Percentiles rank a stretch among this genome's conserved stretches.
Conservation (phyloP, 345 rosid species). For the Moricandia moricandioides region DNA sequence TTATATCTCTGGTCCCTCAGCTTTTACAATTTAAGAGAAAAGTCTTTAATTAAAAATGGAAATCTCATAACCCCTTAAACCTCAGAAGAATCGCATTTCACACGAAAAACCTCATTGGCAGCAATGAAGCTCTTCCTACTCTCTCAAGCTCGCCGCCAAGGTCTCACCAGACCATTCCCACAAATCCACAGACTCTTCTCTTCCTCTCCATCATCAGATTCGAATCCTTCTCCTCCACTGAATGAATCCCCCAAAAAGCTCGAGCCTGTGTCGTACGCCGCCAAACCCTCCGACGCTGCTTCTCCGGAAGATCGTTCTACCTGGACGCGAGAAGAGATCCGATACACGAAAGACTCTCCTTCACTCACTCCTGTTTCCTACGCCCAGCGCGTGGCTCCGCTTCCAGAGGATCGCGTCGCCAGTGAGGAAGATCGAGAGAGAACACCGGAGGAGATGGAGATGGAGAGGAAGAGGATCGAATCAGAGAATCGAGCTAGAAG, state of each 20-base stretch:
- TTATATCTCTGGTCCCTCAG: conserved; percentile 14
- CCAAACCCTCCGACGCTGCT: conserved; percentile 38
- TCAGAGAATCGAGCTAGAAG: conserved; percentile 38
- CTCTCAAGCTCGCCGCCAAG: conserved; percentile 52
- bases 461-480: conserved; percentile 45
- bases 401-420: conserved; percentile 63
- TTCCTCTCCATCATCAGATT: conserved; percentile 34
- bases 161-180: conserved; percentile 34
- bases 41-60: not conserved
- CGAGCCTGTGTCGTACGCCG: conserved; percentile 63
- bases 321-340: conserved; percentile 67
- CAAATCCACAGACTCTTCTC: conserved; percentile 40
- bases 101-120: conserved; percentile 42
- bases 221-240: conserved; percentile 20
- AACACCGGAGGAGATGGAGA: conserved; percentile 39
- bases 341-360: conserved; percentile 64
- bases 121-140: conserved; percentile 54
- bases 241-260: conserved; percentile 11
- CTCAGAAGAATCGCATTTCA: conserved; percentile 15
- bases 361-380: conserved; percentile 67
- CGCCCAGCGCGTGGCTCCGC: conserved; percentile 71
- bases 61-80: not conserved
- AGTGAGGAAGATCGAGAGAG: conserved; percentile 25
- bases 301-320: not conserved
- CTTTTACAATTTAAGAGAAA: not conserved